Percentiles rank a stretch among this genome's conserved stretches.
Evolutionary conservation across 1,139 yeast genomes (phyloP).

Genomic region (Pichia sp.): DNA sequence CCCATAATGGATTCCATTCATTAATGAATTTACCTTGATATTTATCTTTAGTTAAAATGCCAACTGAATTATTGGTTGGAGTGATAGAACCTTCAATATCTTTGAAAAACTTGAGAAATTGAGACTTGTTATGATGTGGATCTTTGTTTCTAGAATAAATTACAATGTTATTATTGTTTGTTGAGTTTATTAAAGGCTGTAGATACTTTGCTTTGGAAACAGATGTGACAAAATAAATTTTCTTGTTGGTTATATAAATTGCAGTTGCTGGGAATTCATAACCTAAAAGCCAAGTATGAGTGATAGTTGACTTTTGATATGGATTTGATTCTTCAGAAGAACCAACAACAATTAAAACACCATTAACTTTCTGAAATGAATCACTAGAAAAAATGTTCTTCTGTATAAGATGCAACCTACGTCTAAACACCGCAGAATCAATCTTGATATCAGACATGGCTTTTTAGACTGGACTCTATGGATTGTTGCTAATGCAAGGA

Average conservation of each 20-base stretch:
- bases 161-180: conserved; percentile 38
- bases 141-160: conserved; percentile 81
- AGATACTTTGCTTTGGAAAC: conserved; percentile 84
- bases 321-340: conserved; percentile 84
- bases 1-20: conserved; percentile 67
- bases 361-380: conserved; percentile 43
- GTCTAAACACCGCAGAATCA: conserved; percentile 30
- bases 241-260: conserved; percentile 55
- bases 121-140: conserved; percentile 60
- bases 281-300: conserved; percentile 90
- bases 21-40: conserved; percentile 77
- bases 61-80: conserved; percentile 46
- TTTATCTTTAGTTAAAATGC: conserved; percentile 59
- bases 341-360: conserved; percentile 68
- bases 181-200: conserved; percentile 39
- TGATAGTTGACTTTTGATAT: conserved; percentile 78
- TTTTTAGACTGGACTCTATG: not conserved
- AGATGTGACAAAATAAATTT: conserved; percentile 66
- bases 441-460: conserved; percentile 31
- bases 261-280: conserved; percentile 93
- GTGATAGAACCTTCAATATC: conserved; percentile 34
- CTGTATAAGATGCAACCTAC: conserved; percentile 39
- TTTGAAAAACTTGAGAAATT: conserved; percentile 55
- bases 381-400: conserved; percentile 33
- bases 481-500: not conserved